Evolutionary conservation across 2,329 filamentous ascomycete species (phyloP), one percentile per base, ranked within the genome.

Genomic region (Diaporthe batatas): DNA sequence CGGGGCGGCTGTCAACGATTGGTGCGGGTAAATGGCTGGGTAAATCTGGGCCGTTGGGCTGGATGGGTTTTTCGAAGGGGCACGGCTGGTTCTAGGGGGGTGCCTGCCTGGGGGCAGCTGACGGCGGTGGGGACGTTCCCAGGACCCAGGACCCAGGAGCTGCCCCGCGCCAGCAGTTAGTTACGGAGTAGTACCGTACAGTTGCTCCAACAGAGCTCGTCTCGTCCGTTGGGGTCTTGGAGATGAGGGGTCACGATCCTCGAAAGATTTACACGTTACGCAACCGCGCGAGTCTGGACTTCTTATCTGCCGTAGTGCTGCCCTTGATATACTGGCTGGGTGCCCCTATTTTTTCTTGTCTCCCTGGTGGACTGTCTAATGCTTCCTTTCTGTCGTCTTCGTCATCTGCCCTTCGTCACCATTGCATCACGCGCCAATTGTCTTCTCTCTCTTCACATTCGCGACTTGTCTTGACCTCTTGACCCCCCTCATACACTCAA

Each of bases 371-470:
- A 34, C 23, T 59, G 34, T 42, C 42, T 10, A 65, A 49, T 51
- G 21, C 5, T 47, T 49, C 42, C 59, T 49, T 4, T 65, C 29
- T n/a, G 44, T 65, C 59, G n/a, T 42, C 54, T n/a, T 36, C 21
- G 7, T 6, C 12, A 18, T 29, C 44, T 49, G 21, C 36, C 7
- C 59, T 65, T 36, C 47, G 49, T 70, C 67, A 53, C 44, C 16
- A 73, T 73, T 62, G 62, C 71, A 59, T 70, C 71, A 73, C 65
- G 44, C 7, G 29, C 47, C 44, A 55, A 16, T 6, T 51, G 25
- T 11, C 29, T 18, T 23, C 39, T 25, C 25, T 21, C n/a, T 62
- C 21, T 18, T 59, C n/a, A 51, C 32, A 42, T 57, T 51, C 59
- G 7, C 16, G 59, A 64, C 39, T 12, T 47, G 16, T n/a, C 25